phyloP scores from a whole-genome alignment of 495 filamentous ascomycete species.

The Tricharina praecox region DNA sequence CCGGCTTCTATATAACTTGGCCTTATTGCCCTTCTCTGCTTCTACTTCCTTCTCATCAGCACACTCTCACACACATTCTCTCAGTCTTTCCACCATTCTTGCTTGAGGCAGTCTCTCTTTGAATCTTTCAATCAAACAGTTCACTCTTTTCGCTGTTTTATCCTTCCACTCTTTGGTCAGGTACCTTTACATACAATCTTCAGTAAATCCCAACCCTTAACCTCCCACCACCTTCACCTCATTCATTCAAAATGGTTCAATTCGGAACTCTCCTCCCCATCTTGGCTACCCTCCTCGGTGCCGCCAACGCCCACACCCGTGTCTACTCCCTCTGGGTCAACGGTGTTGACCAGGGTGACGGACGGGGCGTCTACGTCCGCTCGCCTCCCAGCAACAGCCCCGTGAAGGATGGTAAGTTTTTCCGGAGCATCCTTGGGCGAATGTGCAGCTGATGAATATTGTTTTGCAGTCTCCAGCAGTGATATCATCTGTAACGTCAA shows the following conservation, averaged over 20 bases:
- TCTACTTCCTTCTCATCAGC: neutral
- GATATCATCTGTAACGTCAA: constrained; percentile 35
- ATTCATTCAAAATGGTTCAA: constrained; percentile 28
- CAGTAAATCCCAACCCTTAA: no score
- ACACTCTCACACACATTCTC: neutral
- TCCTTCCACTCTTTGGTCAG: neutral
- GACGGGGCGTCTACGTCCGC: constrained; percentile 17
- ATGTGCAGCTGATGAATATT: no score
- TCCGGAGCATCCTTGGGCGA: no score
- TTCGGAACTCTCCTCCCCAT: constrained; percentile 23
- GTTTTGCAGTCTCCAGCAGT: constrained; percentile 28
- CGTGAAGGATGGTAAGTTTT: no score
- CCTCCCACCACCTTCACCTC: neutral
- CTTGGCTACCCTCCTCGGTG: constrained; percentile 27
- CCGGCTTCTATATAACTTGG: neutral
- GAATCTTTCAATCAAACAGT: constrained; percentile 9
- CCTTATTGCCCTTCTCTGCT: neutral
- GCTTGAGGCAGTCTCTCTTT: constrained; percentile 14
- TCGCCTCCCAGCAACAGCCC: constrained; percentile 32
- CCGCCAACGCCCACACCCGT: constrained; percentile 32
- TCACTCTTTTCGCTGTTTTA: constrained; percentile 22
- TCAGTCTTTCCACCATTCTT: constrained; percentile 3
- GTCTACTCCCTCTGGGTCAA: constrained; percentile 34
- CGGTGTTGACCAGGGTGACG: constrained; percentile 31
- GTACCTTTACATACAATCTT: neutral